These are phyloP conservation scores for Huntiella omanensis DNA, from an alignment of 2,329 filamentous ascomycete species.

Conservation along the genomic window DNA sequence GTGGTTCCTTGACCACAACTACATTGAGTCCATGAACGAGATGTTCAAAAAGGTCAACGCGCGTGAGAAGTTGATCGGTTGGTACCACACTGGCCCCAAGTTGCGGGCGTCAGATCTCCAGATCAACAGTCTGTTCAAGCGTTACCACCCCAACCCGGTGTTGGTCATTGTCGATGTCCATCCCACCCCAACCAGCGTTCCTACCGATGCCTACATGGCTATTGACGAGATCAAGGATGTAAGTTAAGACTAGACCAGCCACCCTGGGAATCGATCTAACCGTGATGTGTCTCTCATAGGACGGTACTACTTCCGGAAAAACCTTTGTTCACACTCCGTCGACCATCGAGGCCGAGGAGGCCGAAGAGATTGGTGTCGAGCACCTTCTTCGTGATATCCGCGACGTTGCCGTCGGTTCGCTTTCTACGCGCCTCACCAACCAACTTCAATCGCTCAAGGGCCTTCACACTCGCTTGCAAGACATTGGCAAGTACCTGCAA, in stretches of 20 bases:
- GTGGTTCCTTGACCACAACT: slow-evolving; percentile 99
- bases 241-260: neutral
- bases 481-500: slow-evolving; percentile 88
- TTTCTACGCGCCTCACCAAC: slow-evolving; percentile 91
- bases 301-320: slow-evolving; percentile 88
- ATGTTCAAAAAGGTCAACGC: slow-evolving; percentile 99
- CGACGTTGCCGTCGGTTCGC: slow-evolving; percentile 89
- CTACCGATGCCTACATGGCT: slow-evolving; percentile 96
- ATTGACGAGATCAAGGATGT: slow-evolving; percentile 96
- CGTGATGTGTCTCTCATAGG: slow-evolving; percentile 31
- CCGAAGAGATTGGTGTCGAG: slow-evolving; percentile 96
- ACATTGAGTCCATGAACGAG: slow-evolving; percentile 97
- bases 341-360: slow-evolving; percentile 96
- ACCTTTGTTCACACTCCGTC: slow-evolving; percentile 98
- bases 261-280: slow-evolving; percentile 1
- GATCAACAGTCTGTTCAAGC: slow-evolving; percentile 99
- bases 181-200: slow-evolving; percentile 91
- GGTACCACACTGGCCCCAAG: slow-evolving; percentile 98
- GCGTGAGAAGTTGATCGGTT: slow-evolving; percentile 94
- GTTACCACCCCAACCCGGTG: slow-evolving; percentile 90
- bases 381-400: slow-evolving; percentile 94
- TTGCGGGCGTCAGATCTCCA: slow-evolving; percentile 89
- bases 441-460: slow-evolving; percentile 95
- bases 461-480: slow-evolving; percentile 78
- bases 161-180: slow-evolving; percentile 97